Percentiles rank a stretch among this genome's conserved stretches.
phyloP scores from a whole-genome alignment of 164 flowering plant genomes.

The Macadamia integrifolia region DNA sequence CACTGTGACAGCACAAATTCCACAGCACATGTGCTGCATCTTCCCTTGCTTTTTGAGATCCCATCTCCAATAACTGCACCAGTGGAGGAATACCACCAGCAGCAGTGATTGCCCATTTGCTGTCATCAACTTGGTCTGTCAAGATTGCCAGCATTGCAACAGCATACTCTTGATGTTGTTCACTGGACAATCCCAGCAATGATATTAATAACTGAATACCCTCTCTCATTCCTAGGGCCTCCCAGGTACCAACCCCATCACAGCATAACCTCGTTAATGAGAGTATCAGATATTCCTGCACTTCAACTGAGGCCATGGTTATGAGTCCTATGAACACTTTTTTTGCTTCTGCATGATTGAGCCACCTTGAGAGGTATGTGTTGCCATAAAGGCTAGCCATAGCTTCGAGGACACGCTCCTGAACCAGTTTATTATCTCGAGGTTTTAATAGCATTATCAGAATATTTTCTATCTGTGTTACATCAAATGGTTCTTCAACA shows the following conservation, averaged over 20 bases:
- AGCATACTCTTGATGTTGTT: conserved; percentile 87
- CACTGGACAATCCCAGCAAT: conserved; percentile 76
- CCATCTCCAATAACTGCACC: conserved; percentile 72
- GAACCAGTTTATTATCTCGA: conserved; percentile 67
- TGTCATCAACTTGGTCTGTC: conserved; percentile 80
- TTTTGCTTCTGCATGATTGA: conserved; percentile 70
- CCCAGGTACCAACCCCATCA: conserved; percentile 60
- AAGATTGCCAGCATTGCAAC: conserved; percentile 65
- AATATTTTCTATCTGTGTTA: conserved; percentile 48
- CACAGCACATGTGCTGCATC: conserved; percentile 69
- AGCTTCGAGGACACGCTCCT: conserved; percentile 84
- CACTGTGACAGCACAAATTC: conserved; percentile 82
- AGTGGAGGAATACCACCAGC: conserved; percentile 95
- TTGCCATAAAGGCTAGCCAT: conserved; percentile 86
- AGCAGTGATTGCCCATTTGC: conserved; percentile 98
- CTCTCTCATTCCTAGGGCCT: conserved; percentile 68
- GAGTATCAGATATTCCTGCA: conserved; percentile 61
- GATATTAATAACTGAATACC: conserved; percentile 86
- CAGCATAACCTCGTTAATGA: conserved; percentile 63
- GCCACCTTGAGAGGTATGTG: conserved; percentile 39
- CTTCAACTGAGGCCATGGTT: conserved; percentile 67
- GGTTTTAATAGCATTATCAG: conserved; percentile 62
- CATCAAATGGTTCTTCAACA: conserved; percentile 50
- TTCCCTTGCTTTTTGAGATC: conserved; percentile 77
- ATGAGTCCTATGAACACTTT: conserved; percentile 68